Percentiles rank a stretch among this genome's conserved stretches.
phyloP scores from a whole-genome alignment of 2,329 filamentous ascomycete species.

The Daldinia sp. region DNA sequence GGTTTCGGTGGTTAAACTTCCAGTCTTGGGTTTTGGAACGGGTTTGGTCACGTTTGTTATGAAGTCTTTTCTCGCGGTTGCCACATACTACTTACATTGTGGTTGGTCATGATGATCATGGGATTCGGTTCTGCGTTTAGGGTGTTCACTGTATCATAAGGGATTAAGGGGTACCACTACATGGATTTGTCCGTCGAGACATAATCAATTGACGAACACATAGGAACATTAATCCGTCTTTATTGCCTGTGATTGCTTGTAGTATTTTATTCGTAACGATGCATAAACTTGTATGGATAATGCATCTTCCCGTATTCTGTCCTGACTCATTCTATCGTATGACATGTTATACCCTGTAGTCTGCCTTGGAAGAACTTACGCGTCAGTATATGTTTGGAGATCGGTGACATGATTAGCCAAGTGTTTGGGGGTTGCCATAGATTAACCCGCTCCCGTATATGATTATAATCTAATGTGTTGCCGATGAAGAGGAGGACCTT shows the following conservation, averaged over 20 bases:
- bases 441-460: too few species aligned
- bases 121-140: slow-evolving; percentile 46
- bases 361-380: too few species aligned
- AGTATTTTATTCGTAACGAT: background rate
- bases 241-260: background rate
- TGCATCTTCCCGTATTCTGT: background rate
- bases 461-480: too few species aligned
- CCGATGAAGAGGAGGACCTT: too few species aligned
- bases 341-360: background rate
- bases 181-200: slow-evolving; percentile 44
- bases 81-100: slow-evolving; percentile 42
- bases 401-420: too few species aligned
- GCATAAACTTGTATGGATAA: too few species aligned
- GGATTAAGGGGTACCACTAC: slow-evolving; percentile 41
- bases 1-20: slow-evolving; percentile 69
- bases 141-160: slow-evolving; percentile 50
- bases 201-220: slow-evolving; percentile 46
- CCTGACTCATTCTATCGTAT: background rate
- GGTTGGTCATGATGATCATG: slow-evolving; percentile 49
- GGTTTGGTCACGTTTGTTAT: slow-evolving; percentile 48
- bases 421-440: too few species aligned
- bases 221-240: slow-evolving; percentile 17
- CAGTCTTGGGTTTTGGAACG: slow-evolving; percentile 28
- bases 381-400: too few species aligned
- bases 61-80: slow-evolving; percentile 47